Base-by-base conservation (phyloP, 2,329 filamentous ascomycete genomes). In the Aureobasidium sp. region DNA sequence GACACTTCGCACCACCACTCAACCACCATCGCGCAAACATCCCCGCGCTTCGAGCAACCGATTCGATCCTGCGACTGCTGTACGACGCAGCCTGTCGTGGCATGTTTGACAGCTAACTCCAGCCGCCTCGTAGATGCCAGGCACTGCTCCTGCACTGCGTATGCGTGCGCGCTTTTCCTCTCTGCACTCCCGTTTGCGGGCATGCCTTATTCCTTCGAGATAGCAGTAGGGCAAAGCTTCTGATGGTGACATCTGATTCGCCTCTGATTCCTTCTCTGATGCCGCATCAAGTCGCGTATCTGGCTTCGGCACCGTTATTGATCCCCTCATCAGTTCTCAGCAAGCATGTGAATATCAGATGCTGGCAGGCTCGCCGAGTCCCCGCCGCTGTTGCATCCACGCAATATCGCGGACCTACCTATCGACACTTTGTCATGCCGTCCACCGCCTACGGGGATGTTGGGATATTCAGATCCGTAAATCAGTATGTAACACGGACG, bases 341-440 rank as follows among this genome's bases (percentile, higher is more conserved):
- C 51, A 43, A 55, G 51, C 51, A 55, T 55, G 51, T 55, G 51
- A 55, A 55, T 19, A 33, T 43, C 37, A 55, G 10, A 55, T 43
- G 51, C 38, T 33, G 19, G 3, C 38, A 55, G 7, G 4, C n/a
- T 25, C 13, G 17, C 27, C 51, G n/a, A 23, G 3, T 43, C 13
- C 15, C 51, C 38, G n/a, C 15, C n/a, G 17, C 17, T 55, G 17
- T 27, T 45, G n/a, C 40, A 17, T 25, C n/a, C 15, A 35, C 8
- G 40, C 29, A 29, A 4, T 25, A 27, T 35, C 17, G 11, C 38
- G 1, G 42, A 5, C 27, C 19, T 35, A n/a, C 27, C 29, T 42
- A 13, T 46, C 33, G 31, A 45, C 40, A 31, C n/a, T 17, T 17
- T 42, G 37, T 19, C 51, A 27, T 11, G 35, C 27, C 40, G 3